Base-by-base conservation (phyloP, 306 rosid species). In the Spatholobus suberectus region DNA sequence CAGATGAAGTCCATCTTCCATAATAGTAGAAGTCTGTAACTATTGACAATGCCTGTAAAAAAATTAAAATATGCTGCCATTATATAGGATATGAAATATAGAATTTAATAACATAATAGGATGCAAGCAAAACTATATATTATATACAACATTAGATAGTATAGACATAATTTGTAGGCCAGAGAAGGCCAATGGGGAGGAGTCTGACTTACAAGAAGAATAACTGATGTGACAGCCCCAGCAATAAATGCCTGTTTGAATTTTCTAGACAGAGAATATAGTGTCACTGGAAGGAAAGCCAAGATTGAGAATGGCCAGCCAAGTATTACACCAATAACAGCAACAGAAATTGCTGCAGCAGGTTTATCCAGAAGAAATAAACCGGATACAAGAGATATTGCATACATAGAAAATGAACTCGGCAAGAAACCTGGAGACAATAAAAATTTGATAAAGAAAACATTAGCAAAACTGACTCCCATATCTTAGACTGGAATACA, bases 291-390 rank as follows among this genome's bases (percentile, higher is more conserved):
- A 58, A 94, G 91, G 70, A 94, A 96, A 83, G 89, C 99, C 93
- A 96, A 90, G 82, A 96, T 85, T 82, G 99, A 94, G 91, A 96
- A 96, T 51, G 99, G 99, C 99, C 99, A 96, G 62, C 97, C 99
- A 78, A 96, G 95, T 69, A 96, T 90, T n/a, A 92, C 99, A 44
- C 99, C 99, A 73, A 65, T 4, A 41, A 92, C 97, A 62, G 99
- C 87, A 88, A 79, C 94, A 72, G 97, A 86, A 88, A 96, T 93
- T 49, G 98, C 88, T 67, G 87, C 84, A 80, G 97, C 92, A 59
- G 89, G 97, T 75, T 87, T 92, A 69, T 90, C 94, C 62, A 96
- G 95, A 84, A 96, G 97, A 88, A 92, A 96, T 80, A 96, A 72
- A 62, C 97, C 99, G 0, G 99, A 92, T 10, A 97, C 92, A 5